These are phyloP conservation scores for Fusarium sacchari DNA, from an alignment of 2,329 filamentous ascomycete genomes.

Conservation along the genomic window DNA sequence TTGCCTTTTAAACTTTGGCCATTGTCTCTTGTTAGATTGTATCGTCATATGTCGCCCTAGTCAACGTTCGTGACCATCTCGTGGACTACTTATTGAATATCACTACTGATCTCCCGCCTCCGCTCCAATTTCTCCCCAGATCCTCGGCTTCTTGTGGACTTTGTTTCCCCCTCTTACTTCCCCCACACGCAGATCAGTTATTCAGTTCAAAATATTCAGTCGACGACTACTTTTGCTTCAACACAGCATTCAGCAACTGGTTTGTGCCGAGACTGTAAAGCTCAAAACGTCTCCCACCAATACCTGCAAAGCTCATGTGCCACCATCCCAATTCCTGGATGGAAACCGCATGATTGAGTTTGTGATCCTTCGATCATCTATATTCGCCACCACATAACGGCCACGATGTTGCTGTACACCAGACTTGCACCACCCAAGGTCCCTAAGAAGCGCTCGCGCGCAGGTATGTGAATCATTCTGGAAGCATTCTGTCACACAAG, in stretches of 20 bases:
- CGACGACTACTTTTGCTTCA: slow-evolving; percentile 6
- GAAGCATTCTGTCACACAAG: slow-evolving; percentile 13
- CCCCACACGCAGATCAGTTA: slow-evolving; percentile 35
- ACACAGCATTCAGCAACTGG: background rate
- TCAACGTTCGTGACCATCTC: background rate
- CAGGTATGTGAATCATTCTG: slow-evolving; percentile 26
- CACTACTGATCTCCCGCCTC: slow-evolving; percentile 22
- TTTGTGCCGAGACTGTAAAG: background rate
- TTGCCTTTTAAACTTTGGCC: slow-evolving; percentile 7
- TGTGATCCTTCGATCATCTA: slow-evolving; percentile 37
- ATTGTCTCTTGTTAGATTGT: slow-evolving; percentile 1
- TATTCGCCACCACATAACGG: slow-evolving; percentile 31
- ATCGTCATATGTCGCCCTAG: slow-evolving; percentile 12
- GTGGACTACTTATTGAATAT: slow-evolving; percentile 11
- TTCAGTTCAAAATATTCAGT: slow-evolving; percentile 12
- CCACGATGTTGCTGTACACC: slow-evolving; percentile 67
- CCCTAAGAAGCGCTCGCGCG: slow-evolving; percentile 68
- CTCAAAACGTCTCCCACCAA: background rate
- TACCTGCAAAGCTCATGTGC: slow-evolving; percentile 15
- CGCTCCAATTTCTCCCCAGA: slow-evolving; percentile 26
- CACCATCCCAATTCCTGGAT: slow-evolving; percentile 16
- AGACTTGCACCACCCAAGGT: slow-evolving; percentile 65
- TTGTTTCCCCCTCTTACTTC: slow-evolving; percentile 20
- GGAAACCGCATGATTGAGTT: slow-evolving; percentile 36
- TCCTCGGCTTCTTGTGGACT: slow-evolving; percentile 28